These are phyloP conservation scores for Niebla homalea DNA, from an alignment of 495 filamentous ascomycete species.

Conservation along the genomic window DNA sequence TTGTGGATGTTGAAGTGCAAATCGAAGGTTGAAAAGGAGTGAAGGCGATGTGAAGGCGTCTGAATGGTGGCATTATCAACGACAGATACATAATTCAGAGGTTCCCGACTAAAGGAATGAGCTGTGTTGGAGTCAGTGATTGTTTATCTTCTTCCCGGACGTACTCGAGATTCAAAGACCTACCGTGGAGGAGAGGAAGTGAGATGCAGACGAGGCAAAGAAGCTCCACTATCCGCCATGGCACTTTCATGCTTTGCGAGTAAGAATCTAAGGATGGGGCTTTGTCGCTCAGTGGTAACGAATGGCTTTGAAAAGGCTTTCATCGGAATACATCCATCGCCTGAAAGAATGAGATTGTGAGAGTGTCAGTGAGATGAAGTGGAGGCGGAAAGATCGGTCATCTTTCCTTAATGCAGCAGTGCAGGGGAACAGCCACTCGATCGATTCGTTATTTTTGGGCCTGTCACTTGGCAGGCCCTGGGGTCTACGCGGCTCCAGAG, in stretches of 20 bases:
- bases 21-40: slow-evolving; percentile 69
- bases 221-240: slow-evolving; percentile 12
- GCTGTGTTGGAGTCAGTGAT: slow-evolving; percentile 7
- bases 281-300: neutral
- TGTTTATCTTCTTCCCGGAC: too few species aligned
- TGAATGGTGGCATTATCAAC: slow-evolving; percentile 65
- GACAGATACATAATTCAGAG: slow-evolving; percentile 57
- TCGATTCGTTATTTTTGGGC: too few species aligned
- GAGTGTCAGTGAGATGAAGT: neutral
- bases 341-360: neutral
- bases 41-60: slow-evolving; percentile 65
- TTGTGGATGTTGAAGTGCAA: slow-evolving; percentile 64
- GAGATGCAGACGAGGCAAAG: slow-evolving; percentile 6
- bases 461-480: neutral
- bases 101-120: slow-evolving; percentile 42
- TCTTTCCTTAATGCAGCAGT: too few species aligned
- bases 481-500: neutral
- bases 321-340: too few species aligned
- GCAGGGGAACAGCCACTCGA: too few species aligned
- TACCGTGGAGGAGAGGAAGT: slow-evolving; percentile 17
- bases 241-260: slow-evolving; percentile 11
- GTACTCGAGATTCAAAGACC: neutral
- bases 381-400: neutral
- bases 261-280: neutral
- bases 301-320: neutral